Evolutionary conservation across 768 basidiomycete species (phyloP), one percentile per base, ranked within the genome.

Genomic region (Boletus rex-veris): DNA sequence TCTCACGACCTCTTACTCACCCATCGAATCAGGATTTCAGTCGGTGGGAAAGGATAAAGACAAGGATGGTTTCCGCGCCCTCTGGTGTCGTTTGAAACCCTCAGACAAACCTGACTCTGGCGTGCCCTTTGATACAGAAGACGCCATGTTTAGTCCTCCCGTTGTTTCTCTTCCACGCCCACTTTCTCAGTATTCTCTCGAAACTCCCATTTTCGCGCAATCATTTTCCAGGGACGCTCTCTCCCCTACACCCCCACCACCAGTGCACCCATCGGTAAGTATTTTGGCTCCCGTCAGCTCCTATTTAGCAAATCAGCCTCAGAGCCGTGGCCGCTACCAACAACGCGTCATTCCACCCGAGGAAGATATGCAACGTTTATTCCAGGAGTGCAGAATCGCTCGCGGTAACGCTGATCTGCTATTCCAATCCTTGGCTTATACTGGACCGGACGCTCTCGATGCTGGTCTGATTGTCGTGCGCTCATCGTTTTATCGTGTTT

Each of bases 361-460:
- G 38, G 92, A 96, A 60, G 91, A 97, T 61, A 89, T 93, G 46
- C 77, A 86, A 12, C 78, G 89, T 15, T 70, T 97, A 45, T 83
- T 90, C 61, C 84, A 92, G 59, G 94, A 97, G 67, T 92, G 92
- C 70, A 85, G 82, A 55, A 83, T 92, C 37, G 92, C 86, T 3
- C 80, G 80, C 51, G 88, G 88, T n/a, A 92, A 92, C 61, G 92
- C 93, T 0, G 73, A 75, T 40, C 61, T 95, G 9, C 75, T 96
- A 14, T 79, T 80, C 15, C 83, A 94, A 63, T 81, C 90, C 1
- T 73, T 95, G 49, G 77, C 79, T 0, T 81, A 79, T 45, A 83
- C 86, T 6, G 83, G 78, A 58, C 88, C 89, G 0, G 86, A 88
- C 49, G 84, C 21, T 21, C 21, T 21, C 21, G 21, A 21, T 21